Evolutionary conservation across 257 asterid genomes (phyloP), one percentile per base, ranked within the genome.

Genomic region (Cruciata laevipes): DNA sequence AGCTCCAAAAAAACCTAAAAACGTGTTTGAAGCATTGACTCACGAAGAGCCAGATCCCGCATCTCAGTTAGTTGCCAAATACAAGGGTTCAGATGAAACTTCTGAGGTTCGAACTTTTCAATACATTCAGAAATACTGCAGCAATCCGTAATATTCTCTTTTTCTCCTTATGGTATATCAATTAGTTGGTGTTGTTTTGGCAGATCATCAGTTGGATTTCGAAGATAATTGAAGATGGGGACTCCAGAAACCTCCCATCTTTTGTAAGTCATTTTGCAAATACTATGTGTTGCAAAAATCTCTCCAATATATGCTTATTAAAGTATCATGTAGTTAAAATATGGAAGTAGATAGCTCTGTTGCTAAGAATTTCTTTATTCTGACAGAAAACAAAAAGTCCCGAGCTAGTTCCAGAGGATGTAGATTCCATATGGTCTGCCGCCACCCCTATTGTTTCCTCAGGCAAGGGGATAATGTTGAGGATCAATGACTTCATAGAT

Each of bases 131-230:
- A 24, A 17, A 53, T 52, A 16, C 7, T 10, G 4, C 52, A 10
- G 25, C n/a, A 37, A 21, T 69, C 18, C 25, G 11, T 20, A 0
- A 21, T 47, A 5, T 9, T 21, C 31, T 56, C 23, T 56, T 21
- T 32, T 0, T 3, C 11, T 67, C 51, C 40, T 27, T 17, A 12
- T 52, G 24, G 18, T 52, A 13, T 66, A 65, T 57, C 71, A 49
- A 17, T 42, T 31, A 44, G 20, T 60, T 61, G 37, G 30, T 75
- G 71, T 55, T 79, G 57, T 53, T 66, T 71, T 69, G 16, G 62
- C 92, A 93, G 99, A 94, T 94, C 65, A 79, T 83, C 66, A 71
- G 55, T 57, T 94, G 99, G 99, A 86, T 88, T 72, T 90, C 97
- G 63, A 76, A 72, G 82, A 90, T 79, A 67, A 87, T 94, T 61